Evolutionary conservation across 2,329 filamentous ascomycete species (phyloP).

Genomic region (Fusarium succisae): DNA sequence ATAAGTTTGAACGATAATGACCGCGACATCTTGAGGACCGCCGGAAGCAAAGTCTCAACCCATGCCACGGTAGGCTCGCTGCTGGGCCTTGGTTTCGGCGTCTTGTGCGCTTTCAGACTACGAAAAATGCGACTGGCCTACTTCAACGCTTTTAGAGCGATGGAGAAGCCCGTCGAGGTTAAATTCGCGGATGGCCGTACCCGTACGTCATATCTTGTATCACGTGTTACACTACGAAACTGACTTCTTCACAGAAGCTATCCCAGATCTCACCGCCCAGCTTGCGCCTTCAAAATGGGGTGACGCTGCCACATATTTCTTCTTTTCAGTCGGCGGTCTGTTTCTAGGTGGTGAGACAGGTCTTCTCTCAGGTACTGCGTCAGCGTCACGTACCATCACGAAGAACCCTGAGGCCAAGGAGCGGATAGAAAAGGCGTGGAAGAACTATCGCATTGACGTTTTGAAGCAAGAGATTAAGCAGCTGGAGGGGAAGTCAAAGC

Average conservation of each 20-base stretch:
- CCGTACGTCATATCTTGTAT: neutral
- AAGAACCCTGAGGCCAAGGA: neutral
- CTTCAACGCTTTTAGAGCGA: neutral
- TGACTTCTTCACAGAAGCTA: neutral
- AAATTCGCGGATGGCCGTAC: slow-evolving; percentile 1
- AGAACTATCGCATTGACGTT: neutral
- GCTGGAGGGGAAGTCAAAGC: neutral
- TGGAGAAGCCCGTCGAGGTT: neutral
- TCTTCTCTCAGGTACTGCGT: neutral
- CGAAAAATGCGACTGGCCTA: slow-evolving; percentile 3
- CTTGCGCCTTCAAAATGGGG: slow-evolving; percentile 2
- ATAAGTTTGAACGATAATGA: neutral
- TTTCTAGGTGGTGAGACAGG: neutral
- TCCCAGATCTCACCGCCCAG: neutral
- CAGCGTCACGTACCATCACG: neutral
- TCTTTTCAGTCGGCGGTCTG: neutral
- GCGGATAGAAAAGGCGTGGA: neutral
- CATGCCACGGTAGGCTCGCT: neutral
- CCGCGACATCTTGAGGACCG: neutral
- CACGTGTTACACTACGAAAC: too few species aligned
- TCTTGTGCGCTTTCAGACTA: neutral
- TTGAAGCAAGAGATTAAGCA: neutral
- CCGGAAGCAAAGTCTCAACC: neutral
- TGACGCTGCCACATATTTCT: neutral
- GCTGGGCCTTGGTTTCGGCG: neutral